phyloP scores from a whole-genome alignment of 495 filamentous ascomycete genomes.

The Daldinia loculata region DNA sequence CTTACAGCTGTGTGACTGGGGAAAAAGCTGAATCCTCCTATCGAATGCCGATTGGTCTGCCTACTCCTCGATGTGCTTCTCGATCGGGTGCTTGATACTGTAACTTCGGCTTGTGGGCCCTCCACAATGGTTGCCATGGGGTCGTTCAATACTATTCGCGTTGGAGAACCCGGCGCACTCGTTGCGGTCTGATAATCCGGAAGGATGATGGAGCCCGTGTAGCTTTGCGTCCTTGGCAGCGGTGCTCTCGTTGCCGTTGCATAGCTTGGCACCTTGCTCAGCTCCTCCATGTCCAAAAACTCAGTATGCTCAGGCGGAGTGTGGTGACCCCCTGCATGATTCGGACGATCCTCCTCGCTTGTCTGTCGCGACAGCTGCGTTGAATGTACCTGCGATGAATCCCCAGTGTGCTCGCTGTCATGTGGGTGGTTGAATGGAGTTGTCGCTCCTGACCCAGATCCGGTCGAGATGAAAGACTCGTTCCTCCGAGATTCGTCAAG shows the following conservation, averaged over 20 bases:
- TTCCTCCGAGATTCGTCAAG: conserved; percentile 50
- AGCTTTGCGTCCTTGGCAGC: conserved; percentile 49
- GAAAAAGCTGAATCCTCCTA: conserved; percentile 45
- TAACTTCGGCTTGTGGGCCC: conserved; percentile 8
- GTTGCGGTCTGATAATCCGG: conserved; percentile 56
- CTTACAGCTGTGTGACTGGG: conserved; percentile 37
- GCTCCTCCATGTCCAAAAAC: conserved; percentile 65
- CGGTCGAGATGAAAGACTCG: conserved; percentile 47
- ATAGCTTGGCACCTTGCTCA: conserved; percentile 84
- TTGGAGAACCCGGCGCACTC: conserved; percentile 50
- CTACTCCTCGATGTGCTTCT: conserved; percentile 36
- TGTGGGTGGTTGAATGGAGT: conserved; percentile 45
- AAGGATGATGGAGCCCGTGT: conserved; percentile 39
- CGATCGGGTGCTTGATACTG: conserved; percentile 19
- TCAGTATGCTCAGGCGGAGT: conserved; percentile 70
- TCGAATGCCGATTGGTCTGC: conserved; percentile 32
- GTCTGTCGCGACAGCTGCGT: conserved; percentile 63
- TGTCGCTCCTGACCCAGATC: conserved; percentile 41
- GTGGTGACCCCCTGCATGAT: conserved; percentile 56
- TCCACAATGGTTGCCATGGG: conserved; percentile 48
- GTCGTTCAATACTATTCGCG: conserved; percentile 39
- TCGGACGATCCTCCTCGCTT: conserved; percentile 65
- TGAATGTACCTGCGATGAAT: conserved; percentile 46
- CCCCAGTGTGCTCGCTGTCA: conserved; percentile 41
- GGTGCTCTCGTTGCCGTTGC: conserved; percentile 74